Evolutionary conservation across 768 basidiomycete species (phyloP).

Genomic region (Tricholoma furcatifolium): DNA sequence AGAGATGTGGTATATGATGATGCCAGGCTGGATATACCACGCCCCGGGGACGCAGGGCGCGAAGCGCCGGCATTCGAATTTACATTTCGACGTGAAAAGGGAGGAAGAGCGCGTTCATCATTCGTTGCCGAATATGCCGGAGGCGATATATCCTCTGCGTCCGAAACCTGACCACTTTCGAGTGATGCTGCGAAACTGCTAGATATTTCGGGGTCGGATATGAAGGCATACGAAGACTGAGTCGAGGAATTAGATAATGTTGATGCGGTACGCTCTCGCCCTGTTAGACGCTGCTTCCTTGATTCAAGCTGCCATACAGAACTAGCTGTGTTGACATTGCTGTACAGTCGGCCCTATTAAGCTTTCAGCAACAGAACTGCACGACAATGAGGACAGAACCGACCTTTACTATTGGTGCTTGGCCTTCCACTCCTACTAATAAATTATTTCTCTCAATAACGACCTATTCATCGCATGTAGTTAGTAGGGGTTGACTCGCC

Average conservation of each 20-base stretch:
- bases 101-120: constrained; percentile 43
- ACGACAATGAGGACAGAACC: constrained; percentile 12
- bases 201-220: constrained; percentile 84
- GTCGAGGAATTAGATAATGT: constrained; percentile 74
- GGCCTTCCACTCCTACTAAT: constrained; percentile 70
- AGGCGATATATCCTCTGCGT: constrained; percentile 60
- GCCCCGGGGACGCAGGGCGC: constrained; percentile 57
- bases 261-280: constrained; percentile 73
- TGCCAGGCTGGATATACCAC: constrained; percentile 50
- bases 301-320: constrained; percentile 84
- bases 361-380: not conserved
- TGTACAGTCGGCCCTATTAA: constrained; percentile 72
- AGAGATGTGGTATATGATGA: constrained; percentile 78
- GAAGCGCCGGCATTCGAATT: constrained; percentile 37
- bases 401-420: constrained; percentile 74
- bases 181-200: constrained; percentile 84
- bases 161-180: constrained; percentile 71
- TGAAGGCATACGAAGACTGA: constrained; percentile 77
- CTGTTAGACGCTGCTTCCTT: constrained; percentile 48
- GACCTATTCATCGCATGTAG: constrained; percentile 44
- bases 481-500: not conserved
- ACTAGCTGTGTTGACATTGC: constrained; percentile 59
- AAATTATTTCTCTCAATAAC: constrained; percentile 70
- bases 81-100: constrained; percentile 27
- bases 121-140: constrained; percentile 64